Percentiles rank a stretch among this genome's conserved stretches.
phyloP scores from a whole-genome alignment of 164 flowering plant genomes.

The Cinnamomum chago region DNA sequence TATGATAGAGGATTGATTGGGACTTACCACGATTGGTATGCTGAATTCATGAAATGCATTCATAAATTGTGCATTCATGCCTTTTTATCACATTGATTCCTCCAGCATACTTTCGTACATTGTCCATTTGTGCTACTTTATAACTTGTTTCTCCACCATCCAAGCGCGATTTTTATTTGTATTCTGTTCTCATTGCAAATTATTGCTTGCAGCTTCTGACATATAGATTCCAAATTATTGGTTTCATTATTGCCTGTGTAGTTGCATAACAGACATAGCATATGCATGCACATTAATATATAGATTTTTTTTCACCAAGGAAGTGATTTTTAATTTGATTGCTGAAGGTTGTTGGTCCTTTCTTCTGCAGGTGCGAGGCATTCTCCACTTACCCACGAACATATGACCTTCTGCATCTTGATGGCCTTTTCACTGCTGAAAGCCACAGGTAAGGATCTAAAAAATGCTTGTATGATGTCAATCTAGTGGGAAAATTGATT shows the following conservation, averaged over 20 bases:
- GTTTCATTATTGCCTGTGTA: not conserved
- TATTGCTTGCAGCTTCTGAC: not conserved
- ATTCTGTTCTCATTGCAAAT: not conserved
- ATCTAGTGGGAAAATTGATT: not conserved
- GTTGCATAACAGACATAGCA: not conserved
- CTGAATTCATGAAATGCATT: not conserved
- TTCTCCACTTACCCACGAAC: constrained; percentile 98
- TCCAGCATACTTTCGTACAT: too few relatives aligned
- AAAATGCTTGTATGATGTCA: not conserved
- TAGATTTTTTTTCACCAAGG: not conserved
- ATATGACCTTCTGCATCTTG: constrained; percentile 92
- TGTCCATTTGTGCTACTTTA: too few relatives aligned
- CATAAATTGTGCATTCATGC: not conserved
- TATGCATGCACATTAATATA: not conserved
- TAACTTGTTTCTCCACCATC: not conserved
- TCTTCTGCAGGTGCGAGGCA: constrained; percentile 82
- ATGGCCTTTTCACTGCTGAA: constrained; percentile 86
- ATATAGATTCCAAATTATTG: not conserved
- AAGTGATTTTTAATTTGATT: not conserved
- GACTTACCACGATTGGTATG: constrained; percentile 93
- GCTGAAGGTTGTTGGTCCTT: not conserved
- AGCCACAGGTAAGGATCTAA: constrained; percentile 66
- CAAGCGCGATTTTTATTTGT: not conserved
- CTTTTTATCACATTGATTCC: not conserved
- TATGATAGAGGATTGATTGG: constrained; percentile 93